Evolutionary conservation across 2,329 filamentous ascomycete genomes (phyloP).

Genomic region (Exophiala aquamarina): DNA sequence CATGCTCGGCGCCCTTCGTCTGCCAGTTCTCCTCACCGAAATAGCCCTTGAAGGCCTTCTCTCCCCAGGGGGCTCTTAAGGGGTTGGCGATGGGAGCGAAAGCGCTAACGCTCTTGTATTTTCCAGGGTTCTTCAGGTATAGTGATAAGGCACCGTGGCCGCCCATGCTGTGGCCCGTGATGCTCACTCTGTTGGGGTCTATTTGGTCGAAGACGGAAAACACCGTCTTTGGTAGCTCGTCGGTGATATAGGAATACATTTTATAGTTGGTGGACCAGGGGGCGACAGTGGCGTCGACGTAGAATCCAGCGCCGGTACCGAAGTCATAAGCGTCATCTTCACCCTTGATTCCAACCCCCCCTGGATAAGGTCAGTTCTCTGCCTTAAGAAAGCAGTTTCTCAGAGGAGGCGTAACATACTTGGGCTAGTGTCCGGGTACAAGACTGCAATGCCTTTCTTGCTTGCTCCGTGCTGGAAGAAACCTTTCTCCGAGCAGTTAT

Average conservation of each 20-base stretch:
- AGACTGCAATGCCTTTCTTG: constrained; percentile 79
- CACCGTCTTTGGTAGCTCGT: constrained; percentile 77
- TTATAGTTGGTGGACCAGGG: constrained; percentile 79
- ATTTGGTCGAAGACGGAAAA: constrained; percentile 72
- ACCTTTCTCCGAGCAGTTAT: constrained; percentile 73
- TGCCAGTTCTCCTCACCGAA: constrained; percentile 69
- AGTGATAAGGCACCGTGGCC: constrained; percentile 92
- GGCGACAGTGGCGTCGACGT: constrained; percentile 76
- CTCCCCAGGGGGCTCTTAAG: constrained; percentile 81
- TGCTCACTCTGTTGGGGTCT: constrained; percentile 70
- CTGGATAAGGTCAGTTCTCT: constrained; percentile 41
- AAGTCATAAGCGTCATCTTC: constrained; percentile 92
- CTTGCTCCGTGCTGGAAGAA: constrained; percentile 87
- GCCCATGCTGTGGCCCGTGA: constrained; percentile 96
- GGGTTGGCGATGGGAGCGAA: constrained; percentile 92
- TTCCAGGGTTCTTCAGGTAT: constrained; percentile 86
- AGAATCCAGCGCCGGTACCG: constrained; percentile 89
- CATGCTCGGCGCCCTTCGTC: constrained; percentile 81
- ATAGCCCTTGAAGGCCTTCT: constrained; percentile 93
- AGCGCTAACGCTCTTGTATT: constrained; percentile 84
- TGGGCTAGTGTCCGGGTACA: constrained; percentile 94
- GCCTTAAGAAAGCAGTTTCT: not conserved
- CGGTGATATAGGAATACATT: constrained; percentile 92
- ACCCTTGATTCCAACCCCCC: constrained; percentile 74
- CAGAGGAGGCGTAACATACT: constrained; percentile 45